phyloP scores from a whole-genome alignment of 1,284 basidiomycete species.

The Ustanciosporium gigantosporum region DNA sequence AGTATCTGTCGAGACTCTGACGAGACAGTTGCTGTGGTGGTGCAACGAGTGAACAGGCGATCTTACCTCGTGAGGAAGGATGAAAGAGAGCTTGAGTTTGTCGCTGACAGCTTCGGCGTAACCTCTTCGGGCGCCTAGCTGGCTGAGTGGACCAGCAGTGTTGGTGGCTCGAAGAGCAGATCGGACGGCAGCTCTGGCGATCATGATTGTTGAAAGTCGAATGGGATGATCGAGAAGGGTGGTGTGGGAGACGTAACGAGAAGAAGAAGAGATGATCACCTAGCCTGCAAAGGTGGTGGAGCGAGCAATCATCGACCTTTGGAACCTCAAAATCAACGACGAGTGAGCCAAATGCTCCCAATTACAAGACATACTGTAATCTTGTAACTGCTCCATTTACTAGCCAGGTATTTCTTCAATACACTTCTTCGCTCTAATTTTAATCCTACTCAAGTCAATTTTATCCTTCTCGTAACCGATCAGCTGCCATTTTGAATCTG shows the following conservation, averaged over 20 bases:
- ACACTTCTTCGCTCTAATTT: too few relatives aligned
- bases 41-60: background rate
- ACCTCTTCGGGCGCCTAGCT: conserved; percentile 52
- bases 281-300: background rate
- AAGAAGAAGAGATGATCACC: background rate
- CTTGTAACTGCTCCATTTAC: too few relatives aligned
- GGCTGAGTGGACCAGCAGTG: conserved; percentile 23
- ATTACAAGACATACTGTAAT: too few relatives aligned
- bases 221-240: background rate
- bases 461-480: too few relatives aligned
- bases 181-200: conserved; percentile 31
- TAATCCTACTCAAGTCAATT: too few relatives aligned
- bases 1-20: too few relatives aligned
- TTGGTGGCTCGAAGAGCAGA: conserved; percentile 29
- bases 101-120: conserved; percentile 60
- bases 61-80: conserved; percentile 48
- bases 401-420: too few relatives aligned
- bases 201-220: too few relatives aligned
- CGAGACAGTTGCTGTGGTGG: too few relatives aligned
- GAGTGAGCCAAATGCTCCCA: too few relatives aligned
- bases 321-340: too few relatives aligned
- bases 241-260: background rate
- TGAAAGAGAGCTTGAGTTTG: conserved; percentile 58
- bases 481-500: too few relatives aligned
- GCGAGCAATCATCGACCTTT: conserved; percentile 2